A percentile compares a stretch with the other conserved stretches of the same genome.
Evolutionary conservation across 2,329 filamentous ascomycete genomes (phyloP).

Genomic region (Pochonia chlamydosporia): DNA sequence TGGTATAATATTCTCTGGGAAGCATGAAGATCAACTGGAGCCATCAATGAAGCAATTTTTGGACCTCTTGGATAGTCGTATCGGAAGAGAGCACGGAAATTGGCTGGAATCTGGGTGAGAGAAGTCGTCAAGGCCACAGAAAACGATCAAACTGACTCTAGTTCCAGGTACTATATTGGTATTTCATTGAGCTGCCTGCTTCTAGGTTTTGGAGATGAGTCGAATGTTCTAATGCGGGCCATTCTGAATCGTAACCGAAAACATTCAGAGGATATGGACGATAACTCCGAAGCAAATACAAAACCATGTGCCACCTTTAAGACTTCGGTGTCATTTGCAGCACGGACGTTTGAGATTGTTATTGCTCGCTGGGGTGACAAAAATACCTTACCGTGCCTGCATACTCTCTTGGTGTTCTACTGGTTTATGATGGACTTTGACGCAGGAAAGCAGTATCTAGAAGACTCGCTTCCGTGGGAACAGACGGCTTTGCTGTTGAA

Average conservation of each 20-base stretch:
- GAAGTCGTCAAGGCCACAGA: background rate
- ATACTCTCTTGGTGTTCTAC: constrained; percentile 57
- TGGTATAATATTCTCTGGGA: constrained; percentile 55
- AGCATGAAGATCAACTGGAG: constrained; percentile 39
- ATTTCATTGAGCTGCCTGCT: constrained; percentile 26
- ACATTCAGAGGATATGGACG: constrained; percentile 21
- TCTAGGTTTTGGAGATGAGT: constrained; percentile 29
- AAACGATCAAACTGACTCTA: background rate
- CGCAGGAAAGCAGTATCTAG: constrained; percentile 4
- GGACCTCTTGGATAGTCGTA: constrained; percentile 48
- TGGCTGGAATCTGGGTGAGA: constrained; percentile 45
- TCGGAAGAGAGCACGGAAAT: constrained; percentile 40
- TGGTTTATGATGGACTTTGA: constrained; percentile 29
- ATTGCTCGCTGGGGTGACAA: constrained; percentile 48
- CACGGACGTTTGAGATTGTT: constrained; percentile 39
- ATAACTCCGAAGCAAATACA: constrained; percentile 14
- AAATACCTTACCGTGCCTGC: constrained; percentile 57
- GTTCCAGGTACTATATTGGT: constrained; percentile 24
- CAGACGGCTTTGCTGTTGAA: constrained; percentile 33
- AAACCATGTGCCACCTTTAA: constrained; percentile 22
- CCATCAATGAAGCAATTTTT: constrained; percentile 44
- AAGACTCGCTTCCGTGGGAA: constrained; percentile 47
- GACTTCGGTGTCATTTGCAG: constrained; percentile 34
- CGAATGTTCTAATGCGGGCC: constrained; percentile 39
- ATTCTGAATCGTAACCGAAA: constrained; percentile 22